A percentile compares a stretch with the other conserved stretches of the same genome.
phyloP scores from a whole-genome alignment of 148 eudicot genomes.

The Camellia lanceoleosa region DNA sequence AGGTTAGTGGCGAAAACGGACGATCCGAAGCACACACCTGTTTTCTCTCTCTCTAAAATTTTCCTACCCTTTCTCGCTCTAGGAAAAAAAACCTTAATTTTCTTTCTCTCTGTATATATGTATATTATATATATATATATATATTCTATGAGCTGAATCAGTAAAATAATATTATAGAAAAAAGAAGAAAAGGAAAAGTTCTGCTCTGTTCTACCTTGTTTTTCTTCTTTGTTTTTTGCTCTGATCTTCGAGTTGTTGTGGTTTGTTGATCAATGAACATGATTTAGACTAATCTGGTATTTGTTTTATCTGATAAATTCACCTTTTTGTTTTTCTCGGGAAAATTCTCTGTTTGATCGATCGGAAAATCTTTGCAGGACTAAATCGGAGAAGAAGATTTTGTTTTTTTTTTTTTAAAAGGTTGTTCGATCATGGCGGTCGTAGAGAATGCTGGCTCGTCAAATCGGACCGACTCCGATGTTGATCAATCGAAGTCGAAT shows the following conservation, averaged over 20 bases:
- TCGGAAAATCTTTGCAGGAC: slow-evolving; percentile 4
- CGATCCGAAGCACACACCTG: slow-evolving; percentile 34
- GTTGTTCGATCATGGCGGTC: slow-evolving; percentile 57
- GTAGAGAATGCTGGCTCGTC: slow-evolving; percentile 55
- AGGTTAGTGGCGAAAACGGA: slow-evolving; percentile 31
- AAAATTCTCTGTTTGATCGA: slow-evolving; percentile 5
- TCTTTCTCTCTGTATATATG: no score
- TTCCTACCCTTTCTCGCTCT: neutral
- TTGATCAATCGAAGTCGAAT: slow-evolving; percentile 28
- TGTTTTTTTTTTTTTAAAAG: neutral
- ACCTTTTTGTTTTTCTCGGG: neutral
- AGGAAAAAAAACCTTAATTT: no score
- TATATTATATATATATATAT: neutral
- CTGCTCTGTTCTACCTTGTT: neutral
- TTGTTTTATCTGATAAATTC: neutral
- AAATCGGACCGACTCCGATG: slow-evolving; percentile 25
- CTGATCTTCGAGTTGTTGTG: neutral
- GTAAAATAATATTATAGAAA: neutral
- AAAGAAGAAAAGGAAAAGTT: neutral
- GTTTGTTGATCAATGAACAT: neutral
- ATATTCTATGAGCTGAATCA: neutral
- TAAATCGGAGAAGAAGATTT: neutral
- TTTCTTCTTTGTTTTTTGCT: neutral
- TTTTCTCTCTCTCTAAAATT: slow-evolving; percentile 9
- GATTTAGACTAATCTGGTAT: neutral